Conservation (phyloP, 73 alveolate genomes). For the Paramecium bursaria region DNA sequence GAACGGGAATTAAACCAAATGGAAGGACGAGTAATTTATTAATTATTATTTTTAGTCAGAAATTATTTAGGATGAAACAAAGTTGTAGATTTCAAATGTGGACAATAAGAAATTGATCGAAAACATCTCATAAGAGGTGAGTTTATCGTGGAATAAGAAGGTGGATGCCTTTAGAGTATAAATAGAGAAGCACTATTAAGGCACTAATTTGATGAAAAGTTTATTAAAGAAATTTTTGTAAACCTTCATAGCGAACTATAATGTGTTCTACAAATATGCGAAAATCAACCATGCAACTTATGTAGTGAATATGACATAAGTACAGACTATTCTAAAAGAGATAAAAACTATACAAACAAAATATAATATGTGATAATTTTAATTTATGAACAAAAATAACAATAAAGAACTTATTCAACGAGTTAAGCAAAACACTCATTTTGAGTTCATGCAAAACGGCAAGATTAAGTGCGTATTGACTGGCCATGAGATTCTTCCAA, state of each 20-base stretch:
- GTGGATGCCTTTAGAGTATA: slow-evolving; percentile 62
- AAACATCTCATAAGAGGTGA: slow-evolving; percentile 59
- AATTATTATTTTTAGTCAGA: too few species aligned
- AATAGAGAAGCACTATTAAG: slow-evolving; percentile 62
- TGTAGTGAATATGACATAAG: slow-evolving; percentile 36
- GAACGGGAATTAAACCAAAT: slow-evolving; percentile 6
- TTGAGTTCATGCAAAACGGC: slow-evolving; percentile 40
- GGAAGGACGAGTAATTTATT: too few species aligned
- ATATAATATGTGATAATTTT: slow-evolving; percentile 56
- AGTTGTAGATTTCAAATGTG: background rate
- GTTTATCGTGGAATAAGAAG: slow-evolving; percentile 62
- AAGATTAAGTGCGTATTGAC: slow-evolving; percentile 51
- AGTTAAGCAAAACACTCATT: slow-evolving; percentile 10
- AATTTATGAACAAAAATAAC: too few species aligned
- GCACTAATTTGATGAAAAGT: slow-evolving; percentile 57
- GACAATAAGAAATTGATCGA: slow-evolving; percentile 64
- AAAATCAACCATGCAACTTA: slow-evolving; percentile 57
- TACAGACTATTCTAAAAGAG: slow-evolving; percentile 42
- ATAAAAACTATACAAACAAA: slow-evolving; percentile 48
- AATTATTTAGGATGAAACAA: background rate
- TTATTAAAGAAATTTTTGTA: slow-evolving; percentile 56
- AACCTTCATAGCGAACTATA: slow-evolving; percentile 60
- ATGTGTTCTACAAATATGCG: slow-evolving; percentile 57
- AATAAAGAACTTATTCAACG: slow-evolving; percentile 20
- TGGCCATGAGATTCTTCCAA: slow-evolving; percentile 47